Conservation (phyloP, 805 yeast species). For the Kluyveromyces starmeri region DNA sequence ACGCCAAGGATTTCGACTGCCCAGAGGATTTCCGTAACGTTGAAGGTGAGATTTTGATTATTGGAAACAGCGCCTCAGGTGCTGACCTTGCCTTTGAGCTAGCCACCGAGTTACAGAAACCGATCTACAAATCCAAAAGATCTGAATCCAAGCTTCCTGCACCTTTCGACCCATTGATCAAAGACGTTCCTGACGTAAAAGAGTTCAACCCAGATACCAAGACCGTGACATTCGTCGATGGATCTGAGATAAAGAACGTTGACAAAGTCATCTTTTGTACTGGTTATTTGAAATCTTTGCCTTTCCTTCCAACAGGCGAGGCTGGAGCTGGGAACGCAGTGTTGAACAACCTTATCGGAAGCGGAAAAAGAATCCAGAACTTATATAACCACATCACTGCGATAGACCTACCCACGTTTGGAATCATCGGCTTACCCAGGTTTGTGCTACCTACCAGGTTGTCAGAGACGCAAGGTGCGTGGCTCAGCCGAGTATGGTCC, state of each 20-base stretch:
- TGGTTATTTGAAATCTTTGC: constrained; percentile 61
- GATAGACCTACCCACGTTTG: constrained; percentile 50
- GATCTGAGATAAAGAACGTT: constrained; percentile 35
- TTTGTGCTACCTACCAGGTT: constrained; percentile 52
- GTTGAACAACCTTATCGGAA: constrained; percentile 32
- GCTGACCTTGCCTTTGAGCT: constrained; percentile 62
- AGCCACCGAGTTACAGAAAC: constrained; percentile 34
- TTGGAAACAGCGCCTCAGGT: constrained; percentile 78
- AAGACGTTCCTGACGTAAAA: constrained; percentile 36
- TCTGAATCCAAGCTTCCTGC: constrained; percentile 36
- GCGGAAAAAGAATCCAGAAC: constrained; percentile 42
- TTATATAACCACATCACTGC: constrained; percentile 51
- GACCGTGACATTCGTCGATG: constrained; percentile 41
- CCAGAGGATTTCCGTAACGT: constrained; percentile 34
- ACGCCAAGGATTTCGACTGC: constrained; percentile 47
- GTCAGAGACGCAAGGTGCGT: constrained; percentile 53
- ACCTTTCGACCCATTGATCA: constrained; percentile 34
- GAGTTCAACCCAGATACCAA: constrained; percentile 32
- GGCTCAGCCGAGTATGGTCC: constrained; percentile 52
- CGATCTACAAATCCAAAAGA: constrained; percentile 42
- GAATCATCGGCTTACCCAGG: constrained; percentile 51
- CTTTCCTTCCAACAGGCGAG: constrained; percentile 39
- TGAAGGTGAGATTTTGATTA: constrained; percentile 41
- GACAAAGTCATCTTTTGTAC: constrained; percentile 63
- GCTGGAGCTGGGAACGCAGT: constrained; percentile 10